Evolutionary conservation across 257 asterid species (phyloP), one percentile per base, ranked within the genome.

Genomic region (Nicotiana tomentosiformis): DNA sequence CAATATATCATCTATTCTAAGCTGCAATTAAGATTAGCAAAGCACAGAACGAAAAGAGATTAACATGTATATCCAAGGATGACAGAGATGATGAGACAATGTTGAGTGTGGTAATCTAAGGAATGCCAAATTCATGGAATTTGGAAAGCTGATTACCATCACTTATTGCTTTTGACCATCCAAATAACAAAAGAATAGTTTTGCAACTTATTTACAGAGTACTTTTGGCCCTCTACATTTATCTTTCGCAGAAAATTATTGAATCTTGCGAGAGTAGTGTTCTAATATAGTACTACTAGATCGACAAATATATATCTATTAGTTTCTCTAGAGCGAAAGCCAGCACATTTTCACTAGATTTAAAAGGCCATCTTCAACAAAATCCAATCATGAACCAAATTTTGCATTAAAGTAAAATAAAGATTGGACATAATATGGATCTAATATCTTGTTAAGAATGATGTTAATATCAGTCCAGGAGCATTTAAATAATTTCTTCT

Each of bases 1-100:
- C 86, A 90, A 85, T 82, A 94, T 86, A 81, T 93, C 95, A 53
- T 87, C 96, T 5, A 88, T 96, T 87, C 91, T 90, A 82, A 96
- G 86, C 99, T 96, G 97, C 88, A 84, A 83, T 35, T 55, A 69
- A 84, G 57, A 82, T 16, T 43, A 77, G 29, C 20, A 30, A 83
- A 46, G 26, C 49, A 33, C 18, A 39, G 16, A 62, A 20, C 65
- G 62, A 66, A 35, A 20, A 65, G 66, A 23, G 76, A 49, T 14
- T 53, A 81, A 1, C 55, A 51, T 46, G 15, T 55, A 53, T 4
- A 53, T 10, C 57, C 29, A 3, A 74, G 43, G 80, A 49, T 74
- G 62, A 74, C 32, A 26, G 62, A 72, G 39, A 26, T 74, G 80
- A 74, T 74, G 80, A 74, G 80, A 74, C 80, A 14, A 74, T 26